A percentile compares a stretch with the other conserved stretches of the same genome.
phyloP scores from a whole-genome alignment of 257 asterid genomes.

The Primulina tabacum region DNA sequence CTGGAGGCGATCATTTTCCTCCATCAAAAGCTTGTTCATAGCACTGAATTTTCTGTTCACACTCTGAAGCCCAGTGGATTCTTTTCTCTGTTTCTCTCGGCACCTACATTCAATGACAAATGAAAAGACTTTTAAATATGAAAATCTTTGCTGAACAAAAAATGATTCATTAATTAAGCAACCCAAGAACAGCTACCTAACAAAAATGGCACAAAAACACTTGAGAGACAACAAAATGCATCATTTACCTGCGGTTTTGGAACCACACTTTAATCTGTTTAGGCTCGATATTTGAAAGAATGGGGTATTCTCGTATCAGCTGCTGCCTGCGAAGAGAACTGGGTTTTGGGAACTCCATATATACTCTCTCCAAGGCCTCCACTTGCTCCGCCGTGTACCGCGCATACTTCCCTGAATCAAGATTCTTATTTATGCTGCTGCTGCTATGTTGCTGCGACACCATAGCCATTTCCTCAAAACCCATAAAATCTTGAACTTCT shows the following conservation, averaged over 20 bases:
- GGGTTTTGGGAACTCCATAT: conserved; percentile 88
- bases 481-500: conserved; percentile 6
- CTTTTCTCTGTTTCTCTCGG: conserved; percentile 91
- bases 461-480: conserved; percentile 66
- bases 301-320: conserved; percentile 80
- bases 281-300: conserved; percentile 81
- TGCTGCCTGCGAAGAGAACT: conserved; percentile 85
- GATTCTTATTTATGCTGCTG: conserved; percentile 69
- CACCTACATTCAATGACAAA: conserved; percentile 50
- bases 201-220: neutral
- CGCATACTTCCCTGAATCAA: conserved; percentile 83
- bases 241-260: conserved; percentile 74
- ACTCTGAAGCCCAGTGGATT: conserved; percentile 73
- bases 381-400: conserved; percentile 91
- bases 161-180: neutral
- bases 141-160: conserved; percentile 1
- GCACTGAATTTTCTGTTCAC: conserved; percentile 82
- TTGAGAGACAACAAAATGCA: neutral
- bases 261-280: conserved; percentile 97
- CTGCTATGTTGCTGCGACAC: conserved; percentile 66
- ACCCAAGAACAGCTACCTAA: neutral
- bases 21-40: conserved; percentile 91
- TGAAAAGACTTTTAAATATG: neutral
- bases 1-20: conserved; percentile 93
- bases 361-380: conserved; percentile 91